Evolutionary conservation across 164 flowering plant genomes (phyloP), one percentile per base, ranked within the genome.

Genomic region (Tetrastigma voinierianum): DNA sequence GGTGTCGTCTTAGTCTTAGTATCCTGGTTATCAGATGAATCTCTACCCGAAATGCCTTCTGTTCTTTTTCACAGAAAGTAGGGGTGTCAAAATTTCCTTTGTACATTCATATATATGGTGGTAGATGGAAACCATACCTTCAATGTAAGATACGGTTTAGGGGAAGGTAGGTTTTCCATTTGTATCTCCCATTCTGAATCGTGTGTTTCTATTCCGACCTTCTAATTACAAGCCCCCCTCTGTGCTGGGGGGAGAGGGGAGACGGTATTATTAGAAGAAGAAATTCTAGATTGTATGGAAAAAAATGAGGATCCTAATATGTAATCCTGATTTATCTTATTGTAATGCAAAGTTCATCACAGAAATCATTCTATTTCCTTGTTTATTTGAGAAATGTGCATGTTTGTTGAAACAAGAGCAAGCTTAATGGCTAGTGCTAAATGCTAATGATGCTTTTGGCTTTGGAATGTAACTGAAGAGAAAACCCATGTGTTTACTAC

Each of bases 111-210:
- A 20, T 45, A 53, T 47, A 32, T 32, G 17, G 54, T 72, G 62
- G 66, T 58, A 62, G 65, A 76, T 55, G 71, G 59, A 67, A 77
- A 9, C 44, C 61, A 55, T 53, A 52, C 68, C 61, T 61, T 72
- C 53, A 57, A 32, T 69, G 79, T 76, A 72, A 69, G 32, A 62
- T 72, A 62, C 66, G 63, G 63, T 55, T 51, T 52, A 20, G 62
- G 55, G 48, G 70, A 52, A n/a, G 57, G 24, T n/a, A 62, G 61
- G 62, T 51, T 57, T 57, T 16, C 61, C 61, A 10, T n/a, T 25
- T n/a, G n/a, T 57, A 20, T 47, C 61, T 32, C 64, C 9, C 56
- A 44, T 45, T 57, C 18, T 48, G 51, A 40, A 16, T 57, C 11
- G 51, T 23, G n/a, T 9, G 19, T 45, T 11, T 17, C 46, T 3